These are phyloP conservation scores for Orbilia blumenaviensis DNA, from an alignment of 2,329 filamentous ascomycete species.

Conservation along the genomic window DNA sequence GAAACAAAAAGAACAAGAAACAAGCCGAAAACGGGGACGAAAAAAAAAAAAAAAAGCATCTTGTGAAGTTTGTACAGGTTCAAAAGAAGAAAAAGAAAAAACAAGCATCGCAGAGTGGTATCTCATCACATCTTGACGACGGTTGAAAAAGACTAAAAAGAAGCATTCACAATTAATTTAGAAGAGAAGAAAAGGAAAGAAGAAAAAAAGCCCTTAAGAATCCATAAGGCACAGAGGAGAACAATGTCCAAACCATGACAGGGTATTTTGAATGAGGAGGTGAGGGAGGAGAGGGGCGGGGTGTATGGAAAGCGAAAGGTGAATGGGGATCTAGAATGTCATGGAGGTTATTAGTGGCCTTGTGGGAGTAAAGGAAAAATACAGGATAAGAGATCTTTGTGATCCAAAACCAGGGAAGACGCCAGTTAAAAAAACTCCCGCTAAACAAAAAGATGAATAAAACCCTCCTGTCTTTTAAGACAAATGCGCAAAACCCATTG, in stretches of 20 bases:
- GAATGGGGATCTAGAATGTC: background rate
- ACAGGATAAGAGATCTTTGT: constrained; percentile 23
- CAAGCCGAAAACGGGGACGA: background rate
- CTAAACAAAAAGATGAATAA: constrained; percentile 45
- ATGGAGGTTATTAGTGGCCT: constrained; percentile 40
- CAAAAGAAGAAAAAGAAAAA: too few species aligned
- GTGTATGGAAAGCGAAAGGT: background rate
- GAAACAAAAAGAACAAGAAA: background rate
- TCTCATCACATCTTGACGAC: constrained; percentile 28
- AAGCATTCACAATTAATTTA: constrained; percentile 8
- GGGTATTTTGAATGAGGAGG: too few species aligned
- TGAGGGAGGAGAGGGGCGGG: too few species aligned
- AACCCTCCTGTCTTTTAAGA: constrained; percentile 38
- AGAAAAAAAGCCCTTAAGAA: background rate
- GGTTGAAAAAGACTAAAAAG: background rate
- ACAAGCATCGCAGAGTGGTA: constrained; percentile 17
- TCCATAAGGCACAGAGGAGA: background rate
- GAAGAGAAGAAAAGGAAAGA: too few species aligned
- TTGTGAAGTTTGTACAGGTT: constrained; percentile 39
- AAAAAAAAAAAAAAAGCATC: background rate
- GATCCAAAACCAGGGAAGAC: constrained; percentile 33
- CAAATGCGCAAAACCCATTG: constrained; percentile 26
- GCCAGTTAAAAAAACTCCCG: constrained; percentile 48
- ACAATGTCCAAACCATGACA: background rate
- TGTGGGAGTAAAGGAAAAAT: constrained; percentile 30